phyloP scores from a whole-genome alignment of 306 rosid species.

The Cicer bijugum region DNA sequence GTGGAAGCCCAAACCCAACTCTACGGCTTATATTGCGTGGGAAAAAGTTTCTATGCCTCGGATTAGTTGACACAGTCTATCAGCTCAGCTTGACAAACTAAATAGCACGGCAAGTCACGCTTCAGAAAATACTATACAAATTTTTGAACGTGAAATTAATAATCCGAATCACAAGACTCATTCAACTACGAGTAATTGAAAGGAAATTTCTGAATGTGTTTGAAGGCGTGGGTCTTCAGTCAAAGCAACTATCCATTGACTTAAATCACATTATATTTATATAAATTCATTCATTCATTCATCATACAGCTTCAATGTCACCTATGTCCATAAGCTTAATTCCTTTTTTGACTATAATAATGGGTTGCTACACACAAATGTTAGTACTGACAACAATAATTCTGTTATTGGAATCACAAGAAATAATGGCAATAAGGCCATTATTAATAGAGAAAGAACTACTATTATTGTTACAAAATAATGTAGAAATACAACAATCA shows the following conservation, averaged over 20 bases:
- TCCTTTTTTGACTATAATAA: background rate
- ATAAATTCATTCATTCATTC: background rate
- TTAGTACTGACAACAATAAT: conserved; percentile 26
- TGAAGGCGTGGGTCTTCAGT: conserved; percentile 37
- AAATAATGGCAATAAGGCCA: conserved; percentile 41
- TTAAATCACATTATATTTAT: background rate
- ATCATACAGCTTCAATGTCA: background rate
- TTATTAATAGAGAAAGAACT: conserved; percentile 37
- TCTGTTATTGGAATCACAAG: conserved; percentile 25
- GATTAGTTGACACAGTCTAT: conserved; percentile 28
- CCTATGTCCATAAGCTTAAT: background rate
- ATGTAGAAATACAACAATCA: conserved; percentile 31
- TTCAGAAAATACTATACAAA: background rate
- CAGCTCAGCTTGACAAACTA: background rate
- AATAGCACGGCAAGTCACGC: conserved; percentile 19
- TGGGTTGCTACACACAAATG: conserved; percentile 40
- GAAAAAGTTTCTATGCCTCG: background rate
- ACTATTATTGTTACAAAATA: background rate
- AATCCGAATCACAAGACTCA: conserved; percentile 37
- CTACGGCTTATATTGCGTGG: background rate
- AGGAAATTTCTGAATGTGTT: conserved; percentile 30
- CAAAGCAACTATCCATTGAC: conserved; percentile 15
- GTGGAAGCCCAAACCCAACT: background rate
- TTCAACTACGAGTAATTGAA: conserved; percentile 39
- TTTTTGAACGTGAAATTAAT: conserved; percentile 34